Evolutionary conservation across 306 rosid species (phyloP).

Genomic region (Comarum palustre): DNA sequence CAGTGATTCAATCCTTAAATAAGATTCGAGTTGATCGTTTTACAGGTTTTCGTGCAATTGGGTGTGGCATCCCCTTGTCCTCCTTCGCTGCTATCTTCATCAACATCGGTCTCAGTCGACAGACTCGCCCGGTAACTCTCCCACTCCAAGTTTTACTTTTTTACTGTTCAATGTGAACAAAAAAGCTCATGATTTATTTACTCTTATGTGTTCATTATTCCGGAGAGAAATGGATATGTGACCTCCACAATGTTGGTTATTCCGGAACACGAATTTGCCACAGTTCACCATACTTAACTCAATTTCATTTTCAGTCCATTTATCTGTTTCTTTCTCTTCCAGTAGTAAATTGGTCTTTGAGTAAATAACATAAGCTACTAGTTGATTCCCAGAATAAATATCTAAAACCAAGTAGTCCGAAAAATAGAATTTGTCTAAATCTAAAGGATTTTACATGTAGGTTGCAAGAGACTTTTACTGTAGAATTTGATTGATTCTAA

Average conservation of each 20-base stretch:
- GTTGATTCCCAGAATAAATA: not conserved
- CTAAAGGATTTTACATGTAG: not conserved
- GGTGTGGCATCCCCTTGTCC: conserved; percentile 48
- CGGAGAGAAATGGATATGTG: not conserved
- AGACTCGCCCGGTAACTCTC: conserved; percentile 60
- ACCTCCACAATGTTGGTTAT: not conserved
- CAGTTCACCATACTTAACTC: not conserved
- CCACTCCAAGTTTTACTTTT: not conserved
- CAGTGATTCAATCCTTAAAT: not conserved
- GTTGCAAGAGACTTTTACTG: not conserved
- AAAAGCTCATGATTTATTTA: not conserved
- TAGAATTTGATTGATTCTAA: not conserved
- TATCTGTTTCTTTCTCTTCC: not conserved
- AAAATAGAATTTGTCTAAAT: not conserved
- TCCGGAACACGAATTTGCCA: not conserved
- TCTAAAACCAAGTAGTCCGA: not conserved
- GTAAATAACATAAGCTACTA: not conserved
- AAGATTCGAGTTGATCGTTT: not conserved
- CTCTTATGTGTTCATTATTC: not conserved
- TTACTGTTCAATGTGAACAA: not conserved
- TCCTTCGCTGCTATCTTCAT: conserved; percentile 38
- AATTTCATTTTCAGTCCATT: not conserved
- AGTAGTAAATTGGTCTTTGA: not conserved
- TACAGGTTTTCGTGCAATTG: conserved; percentile 79
- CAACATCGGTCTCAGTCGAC: conserved; percentile 49